Evolutionary conservation across 345 rosid genomes (phyloP).

Genomic region (Melaleuca quinquenervia): DNA sequence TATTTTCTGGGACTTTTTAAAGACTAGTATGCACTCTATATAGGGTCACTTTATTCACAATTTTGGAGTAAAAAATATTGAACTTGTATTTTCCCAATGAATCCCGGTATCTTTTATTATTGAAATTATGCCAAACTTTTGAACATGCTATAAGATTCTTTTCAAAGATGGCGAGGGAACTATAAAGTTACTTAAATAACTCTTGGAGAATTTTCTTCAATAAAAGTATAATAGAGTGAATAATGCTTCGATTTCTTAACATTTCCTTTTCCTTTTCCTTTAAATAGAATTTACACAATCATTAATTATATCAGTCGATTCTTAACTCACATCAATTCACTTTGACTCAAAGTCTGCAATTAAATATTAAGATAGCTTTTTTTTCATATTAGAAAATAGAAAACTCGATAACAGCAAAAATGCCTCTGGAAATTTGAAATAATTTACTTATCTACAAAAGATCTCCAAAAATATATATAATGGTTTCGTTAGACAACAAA

Average conservation of each 20-base stretch:
- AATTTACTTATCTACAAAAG: background rate
- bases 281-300: too few species aligned
- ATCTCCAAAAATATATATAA: background rate
- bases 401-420: background rate
- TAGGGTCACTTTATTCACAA: too few species aligned
- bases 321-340: background rate
- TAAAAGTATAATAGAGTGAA: background rate
- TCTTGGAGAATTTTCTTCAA: background rate
- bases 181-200: too few species aligned
- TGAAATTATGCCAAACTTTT: background rate
- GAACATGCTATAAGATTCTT: background rate
- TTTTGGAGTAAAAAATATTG: too few species aligned
- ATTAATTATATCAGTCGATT: background rate
- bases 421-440: background rate
- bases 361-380: background rate
- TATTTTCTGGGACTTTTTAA: too few species aligned
- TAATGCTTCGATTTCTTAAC: background rate
- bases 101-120: too few species aligned
- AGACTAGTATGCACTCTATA: too few species aligned
- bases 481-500: too few species aligned
- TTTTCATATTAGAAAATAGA: background rate
- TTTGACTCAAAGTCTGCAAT: background rate
- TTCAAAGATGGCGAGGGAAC: background rate
- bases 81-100: too few species aligned
- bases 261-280: background rate